phyloP scores from a whole-genome alignment of 1,139 yeast genomes.

The Zygosaccharomyces pseudobailii region DNA sequence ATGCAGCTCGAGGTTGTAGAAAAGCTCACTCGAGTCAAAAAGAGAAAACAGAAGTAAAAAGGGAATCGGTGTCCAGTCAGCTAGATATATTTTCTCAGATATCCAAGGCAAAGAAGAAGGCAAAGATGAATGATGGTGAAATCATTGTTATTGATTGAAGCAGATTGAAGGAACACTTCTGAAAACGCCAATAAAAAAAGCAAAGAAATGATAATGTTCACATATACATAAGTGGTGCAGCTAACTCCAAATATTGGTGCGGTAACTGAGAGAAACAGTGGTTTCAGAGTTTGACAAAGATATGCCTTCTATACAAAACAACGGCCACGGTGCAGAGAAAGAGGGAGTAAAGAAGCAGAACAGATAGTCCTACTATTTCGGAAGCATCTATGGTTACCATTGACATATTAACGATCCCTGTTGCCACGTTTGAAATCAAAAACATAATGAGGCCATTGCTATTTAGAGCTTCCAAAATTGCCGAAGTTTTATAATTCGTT shows the following conservation, averaged over 20 bases:
- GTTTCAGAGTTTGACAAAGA: constrained; percentile 33
- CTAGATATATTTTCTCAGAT: constrained; percentile 32
- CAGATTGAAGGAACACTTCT: no score
- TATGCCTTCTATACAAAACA: constrained; percentile 27
- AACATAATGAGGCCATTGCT: constrained; percentile 72
- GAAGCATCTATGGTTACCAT: constrained; percentile 61
- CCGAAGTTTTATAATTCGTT: constrained; percentile 42
- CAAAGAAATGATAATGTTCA: not conserved
- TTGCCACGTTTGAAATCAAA: constrained; percentile 67
- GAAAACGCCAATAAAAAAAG: not conserved
- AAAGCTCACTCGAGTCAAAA: not conserved
- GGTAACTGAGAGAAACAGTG: not conserved
- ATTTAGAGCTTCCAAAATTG: constrained; percentile 64
- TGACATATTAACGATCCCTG: constrained; percentile 76
- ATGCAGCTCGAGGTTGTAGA: constrained; percentile 20
- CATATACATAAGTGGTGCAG: constrained; percentile 1
- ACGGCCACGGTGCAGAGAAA: constrained; percentile 30
- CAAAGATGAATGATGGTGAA: constrained; percentile 25
- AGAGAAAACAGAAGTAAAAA: constrained; percentile 15
- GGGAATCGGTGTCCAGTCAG: constrained; percentile 22
- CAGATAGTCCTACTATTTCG: constrained; percentile 29
- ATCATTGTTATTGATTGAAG: constrained; percentile 25
- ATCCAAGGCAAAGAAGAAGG: constrained; percentile 30
- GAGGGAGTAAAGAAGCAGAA: constrained; percentile 42
- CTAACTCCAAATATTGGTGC: not conserved